A percentile compares a stretch with the other conserved stretches of the same genome.
Evolutionary conservation across 148 eudicot species (phyloP).

Genomic region (Cornus florida): DNA sequence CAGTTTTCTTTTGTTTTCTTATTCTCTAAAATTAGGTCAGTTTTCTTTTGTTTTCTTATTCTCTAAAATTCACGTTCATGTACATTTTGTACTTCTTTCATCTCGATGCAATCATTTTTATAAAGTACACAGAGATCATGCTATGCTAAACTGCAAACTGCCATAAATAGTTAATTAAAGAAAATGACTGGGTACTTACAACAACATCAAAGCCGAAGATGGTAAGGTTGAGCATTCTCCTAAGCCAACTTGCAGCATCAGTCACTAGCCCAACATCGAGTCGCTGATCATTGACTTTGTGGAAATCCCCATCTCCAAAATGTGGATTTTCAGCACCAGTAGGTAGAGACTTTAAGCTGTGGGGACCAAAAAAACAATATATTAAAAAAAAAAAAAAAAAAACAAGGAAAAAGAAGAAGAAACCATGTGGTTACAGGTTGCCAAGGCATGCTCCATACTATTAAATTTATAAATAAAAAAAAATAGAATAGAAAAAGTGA

Average conservation of each 20-base stretch:
- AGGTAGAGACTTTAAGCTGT: conserved; percentile 87
- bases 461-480: neutral
- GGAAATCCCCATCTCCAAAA: conserved; percentile 22
- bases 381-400: too few species aligned
- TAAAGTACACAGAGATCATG: neutral
- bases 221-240: conserved; percentile 70
- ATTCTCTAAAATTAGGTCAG: neutral
- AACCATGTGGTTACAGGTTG: neutral
- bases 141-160: neutral
- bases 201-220: conserved; percentile 95
- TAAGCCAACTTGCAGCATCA: conserved; percentile 72
- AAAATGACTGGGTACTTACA: conserved; percentile 49
- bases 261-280: conserved; percentile 74
- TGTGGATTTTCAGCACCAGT: conserved; percentile 40
- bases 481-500: neutral
- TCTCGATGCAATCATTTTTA: neutral
- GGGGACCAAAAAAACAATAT: neutral
- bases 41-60: neutral
- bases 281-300: conserved; percentile 19
- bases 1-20: neutral
- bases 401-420: neutral
- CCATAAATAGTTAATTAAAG: neutral
- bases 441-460: neutral
- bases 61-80: neutral
- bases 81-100: neutral